Conservation (phyloP, 805 yeast genomes). For the Wickerhamomyces kurtzmanii region DNA sequence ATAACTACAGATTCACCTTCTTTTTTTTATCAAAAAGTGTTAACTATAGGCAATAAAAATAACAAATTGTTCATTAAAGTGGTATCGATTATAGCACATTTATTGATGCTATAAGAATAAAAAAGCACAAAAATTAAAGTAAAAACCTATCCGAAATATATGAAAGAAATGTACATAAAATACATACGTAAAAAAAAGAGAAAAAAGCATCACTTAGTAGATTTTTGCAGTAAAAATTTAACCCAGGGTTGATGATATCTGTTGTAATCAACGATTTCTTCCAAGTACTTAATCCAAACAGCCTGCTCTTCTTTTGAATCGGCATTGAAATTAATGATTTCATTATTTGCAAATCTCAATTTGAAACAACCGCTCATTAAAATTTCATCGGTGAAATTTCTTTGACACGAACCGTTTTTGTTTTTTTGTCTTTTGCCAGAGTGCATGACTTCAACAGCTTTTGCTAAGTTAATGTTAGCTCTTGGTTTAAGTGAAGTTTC, state of each 20-base stretch:
- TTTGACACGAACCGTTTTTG: constrained; percentile 22
- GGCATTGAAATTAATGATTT: constrained; percentile 78
- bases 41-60: too few species aligned
- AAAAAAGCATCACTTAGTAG: neutral
- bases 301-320: constrained; percentile 52
- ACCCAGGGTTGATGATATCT: constrained; percentile 58
- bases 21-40: too few species aligned
- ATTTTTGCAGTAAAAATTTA: constrained; percentile 23
- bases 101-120: too few species aligned
- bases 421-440: constrained; percentile 22
- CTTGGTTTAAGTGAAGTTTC: constrained; percentile 59
- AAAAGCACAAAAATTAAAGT: too few species aligned
- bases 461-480: constrained; percentile 66
- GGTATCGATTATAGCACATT: too few species aligned
- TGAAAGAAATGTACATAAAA: too few species aligned
- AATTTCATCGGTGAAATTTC: constrained; percentile 67
- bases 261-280: constrained; percentile 44
- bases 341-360: constrained; percentile 69
- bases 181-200: constrained; percentile 1
- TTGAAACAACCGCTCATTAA: constrained; percentile 68
- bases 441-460: constrained; percentile 35
- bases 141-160: too few species aligned
- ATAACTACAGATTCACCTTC: too few species aligned
- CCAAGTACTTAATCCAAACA: constrained; percentile 57
- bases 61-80: too few species aligned